Percentiles rank a stretch among this genome's conserved stretches.
Evolutionary conservation across 257 asterid genomes (phyloP).

Genomic region (Sherardia arvensis): DNA sequence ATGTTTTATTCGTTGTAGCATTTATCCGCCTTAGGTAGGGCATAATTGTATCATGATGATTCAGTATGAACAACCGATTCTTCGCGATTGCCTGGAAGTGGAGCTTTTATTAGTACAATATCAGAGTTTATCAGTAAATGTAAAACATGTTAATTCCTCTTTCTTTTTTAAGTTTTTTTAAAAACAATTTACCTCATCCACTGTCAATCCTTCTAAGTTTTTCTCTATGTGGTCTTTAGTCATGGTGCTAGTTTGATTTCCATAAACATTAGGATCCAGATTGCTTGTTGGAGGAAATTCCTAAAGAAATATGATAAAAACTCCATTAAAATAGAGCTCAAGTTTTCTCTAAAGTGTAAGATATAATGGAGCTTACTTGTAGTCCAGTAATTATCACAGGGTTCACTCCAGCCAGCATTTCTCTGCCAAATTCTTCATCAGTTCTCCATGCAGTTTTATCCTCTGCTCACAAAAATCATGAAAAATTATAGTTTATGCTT

Average conservation of each 20-base stretch:
- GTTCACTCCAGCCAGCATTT: slow-evolving; percentile 71
- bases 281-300: slow-evolving; percentile 65
- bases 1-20: slow-evolving; percentile 38
- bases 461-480: slow-evolving; percentile 27
- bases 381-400: slow-evolving; percentile 60
- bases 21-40: slow-evolving; percentile 61
- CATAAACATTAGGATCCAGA: slow-evolving; percentile 44
- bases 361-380: slow-evolving; percentile 25
- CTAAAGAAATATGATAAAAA: slow-evolving; percentile 20
- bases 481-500: no score
- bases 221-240: slow-evolving; percentile 34
- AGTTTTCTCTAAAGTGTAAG: neutral
- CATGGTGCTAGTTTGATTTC: slow-evolving; percentile 53
- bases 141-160: neutral
- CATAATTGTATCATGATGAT: slow-evolving; percentile 63
- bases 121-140: neutral
- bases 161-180: no score
- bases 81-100: slow-evolving; percentile 34
- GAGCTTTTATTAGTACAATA: neutral
- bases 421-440: slow-evolving; percentile 71
- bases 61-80: slow-evolving; percentile 46
- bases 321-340: no score
- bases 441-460: slow-evolving; percentile 63
- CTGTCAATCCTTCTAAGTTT: slow-evolving; percentile 40
- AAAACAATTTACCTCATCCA: slow-evolving; percentile 35